Base-by-base conservation (phyloP, 495 filamentous ascomycete species). In the Penicillium tannophilum region DNA sequence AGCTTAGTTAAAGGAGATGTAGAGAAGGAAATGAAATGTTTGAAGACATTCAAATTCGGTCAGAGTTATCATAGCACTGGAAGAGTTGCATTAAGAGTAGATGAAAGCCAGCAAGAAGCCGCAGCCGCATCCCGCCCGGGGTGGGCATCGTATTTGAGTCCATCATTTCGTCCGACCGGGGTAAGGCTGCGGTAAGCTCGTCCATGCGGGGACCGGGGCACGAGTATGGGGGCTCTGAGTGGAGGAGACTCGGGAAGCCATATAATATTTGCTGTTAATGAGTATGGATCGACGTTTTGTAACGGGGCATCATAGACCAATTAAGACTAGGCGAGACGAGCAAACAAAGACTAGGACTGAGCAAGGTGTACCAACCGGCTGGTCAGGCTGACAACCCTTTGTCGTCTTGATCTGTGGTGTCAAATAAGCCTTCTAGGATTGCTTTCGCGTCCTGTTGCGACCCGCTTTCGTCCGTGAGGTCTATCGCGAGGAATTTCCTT, bases 401-500 rank as follows among this genome's bases (percentile, higher is more conserved):
- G 33, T 23, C 19, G 14, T 28, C 10, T 60, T 55, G 60, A n/a
- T 19, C 56, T n/a, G 47, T 16, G 10, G 24, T 49, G 16, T 60
- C 49, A 43, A 75, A 62, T 7, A 77, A 46, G 8, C 47, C 59
- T 31, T 69, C 62, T 2, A 76, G 55, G n/a, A 60, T 46, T 17
- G 54, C 28, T 31, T 63, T 69, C 17, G 58, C 19, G 46, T 59
- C 41, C 8, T 17, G 44, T 12, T 42, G 26, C 8, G 48, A 17
- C 11, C 33, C 58, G 3, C 33, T 36, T 41, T 30, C 54, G 30
- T 35, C 44, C 17, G 69, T 65, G 26, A 77, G 46, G 45, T 76
- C 65, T 16, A 72, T 17, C 28, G 56, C 28, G 8, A 78, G 66
- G 17, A 79, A 78, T 12, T 54, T 63, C 35, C 76, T 68, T 20